Percentiles rank a stretch among this genome's conserved stretches.
Evolutionary conservation across 352 stramenopile genomes (phyloP).

Genomic region (Albugo laibachii): DNA sequence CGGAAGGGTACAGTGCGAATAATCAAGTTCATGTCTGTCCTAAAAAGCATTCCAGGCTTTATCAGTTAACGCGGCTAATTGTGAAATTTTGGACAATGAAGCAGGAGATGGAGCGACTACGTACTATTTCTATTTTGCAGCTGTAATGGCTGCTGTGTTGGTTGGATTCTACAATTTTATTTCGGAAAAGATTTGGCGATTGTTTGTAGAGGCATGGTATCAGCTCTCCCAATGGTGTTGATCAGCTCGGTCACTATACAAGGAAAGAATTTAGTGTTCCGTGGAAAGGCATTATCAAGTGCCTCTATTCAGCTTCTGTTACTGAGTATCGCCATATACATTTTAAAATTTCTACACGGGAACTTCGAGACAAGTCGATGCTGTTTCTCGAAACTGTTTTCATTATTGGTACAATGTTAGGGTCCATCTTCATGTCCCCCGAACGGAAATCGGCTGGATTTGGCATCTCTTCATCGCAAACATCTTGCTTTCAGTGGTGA

Average conservation of each 20-base stretch:
- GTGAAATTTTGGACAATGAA: slow-evolving; percentile 27
- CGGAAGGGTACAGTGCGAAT: too few species aligned
- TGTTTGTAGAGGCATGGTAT: slow-evolving; percentile 32
- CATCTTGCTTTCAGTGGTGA: slow-evolving; percentile 43
- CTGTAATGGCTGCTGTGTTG: slow-evolving; percentile 27
- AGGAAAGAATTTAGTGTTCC: slow-evolving; percentile 22
- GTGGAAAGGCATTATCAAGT: slow-evolving; percentile 31
- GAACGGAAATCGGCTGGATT: slow-evolving; percentile 46
- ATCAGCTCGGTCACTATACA: slow-evolving; percentile 17
- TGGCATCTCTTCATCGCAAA: slow-evolving; percentile 49
- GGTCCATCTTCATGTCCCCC: slow-evolving; percentile 20
- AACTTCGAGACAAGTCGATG: slow-evolving; percentile 52
- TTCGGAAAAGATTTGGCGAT: slow-evolving; percentile 37
- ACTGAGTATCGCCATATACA: slow-evolving; percentile 51
- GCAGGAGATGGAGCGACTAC: slow-evolving; percentile 32
- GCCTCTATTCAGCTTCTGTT: slow-evolving; percentile 37
- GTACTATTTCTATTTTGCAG: slow-evolving; percentile 28
- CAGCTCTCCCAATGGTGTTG: slow-evolving; percentile 38
- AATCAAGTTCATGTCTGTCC: slow-evolving; percentile 34
- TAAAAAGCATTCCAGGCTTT: slow-evolving; percentile 45
- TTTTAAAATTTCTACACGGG: slow-evolving; percentile 62
- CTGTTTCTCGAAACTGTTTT: slow-evolving; percentile 42
- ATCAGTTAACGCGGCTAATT: slow-evolving; percentile 40
- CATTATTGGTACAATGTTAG: slow-evolving; percentile 28
- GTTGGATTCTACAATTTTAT: slow-evolving; percentile 33